A percentile compares a stretch with the other conserved stretches of the same genome.
Evolutionary conservation across 306 rosid genomes (phyloP).

Genomic region (Fagus crenata): DNA sequence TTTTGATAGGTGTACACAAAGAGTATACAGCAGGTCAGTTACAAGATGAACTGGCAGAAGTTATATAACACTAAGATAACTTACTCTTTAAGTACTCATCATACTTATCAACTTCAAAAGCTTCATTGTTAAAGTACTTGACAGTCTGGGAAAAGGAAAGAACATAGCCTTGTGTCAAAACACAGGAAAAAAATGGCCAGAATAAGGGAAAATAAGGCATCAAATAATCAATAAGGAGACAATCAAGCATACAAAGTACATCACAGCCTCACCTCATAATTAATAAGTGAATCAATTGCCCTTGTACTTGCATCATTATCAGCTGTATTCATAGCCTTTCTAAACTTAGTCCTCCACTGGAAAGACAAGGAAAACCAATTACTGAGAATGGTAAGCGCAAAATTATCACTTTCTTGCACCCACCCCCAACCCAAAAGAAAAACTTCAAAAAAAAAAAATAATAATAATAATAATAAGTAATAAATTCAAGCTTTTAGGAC

Average conservation of each 20-base stretch:
- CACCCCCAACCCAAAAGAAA: not conserved
- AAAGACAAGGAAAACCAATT: slow-evolving; percentile 32
- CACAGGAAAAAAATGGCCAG: slow-evolving; percentile 3
- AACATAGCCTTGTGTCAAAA: slow-evolving; percentile 1
- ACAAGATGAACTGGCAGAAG: no score
- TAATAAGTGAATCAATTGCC: slow-evolving; percentile 88
- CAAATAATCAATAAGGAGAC: not conserved
- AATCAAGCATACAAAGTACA: slow-evolving; percentile 10
- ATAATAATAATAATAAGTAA: not conserved
- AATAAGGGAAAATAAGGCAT: not conserved
- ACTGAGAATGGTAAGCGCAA: slow-evolving; percentile 6
- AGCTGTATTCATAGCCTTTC: slow-evolving; percentile 95
- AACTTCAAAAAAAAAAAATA: not conserved
- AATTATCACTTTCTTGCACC: not conserved
- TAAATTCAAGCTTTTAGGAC: not conserved
- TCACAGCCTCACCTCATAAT: slow-evolving; percentile 72
- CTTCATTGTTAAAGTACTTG: slow-evolving; percentile 93
- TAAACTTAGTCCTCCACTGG: slow-evolving; percentile 97
- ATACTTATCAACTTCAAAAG: slow-evolving; percentile 67
- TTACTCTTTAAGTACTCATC: slow-evolving; percentile 83
- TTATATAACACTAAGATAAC: slow-evolving; percentile 31
- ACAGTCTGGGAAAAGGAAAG: slow-evolving; percentile 63
- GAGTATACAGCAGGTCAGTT: no score
- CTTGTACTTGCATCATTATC: slow-evolving; percentile 90
- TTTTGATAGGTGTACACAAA: no score